phyloP scores from a whole-genome alignment of 2,329 filamentous ascomycete genomes.

The Monosporascus sp. region DNA sequence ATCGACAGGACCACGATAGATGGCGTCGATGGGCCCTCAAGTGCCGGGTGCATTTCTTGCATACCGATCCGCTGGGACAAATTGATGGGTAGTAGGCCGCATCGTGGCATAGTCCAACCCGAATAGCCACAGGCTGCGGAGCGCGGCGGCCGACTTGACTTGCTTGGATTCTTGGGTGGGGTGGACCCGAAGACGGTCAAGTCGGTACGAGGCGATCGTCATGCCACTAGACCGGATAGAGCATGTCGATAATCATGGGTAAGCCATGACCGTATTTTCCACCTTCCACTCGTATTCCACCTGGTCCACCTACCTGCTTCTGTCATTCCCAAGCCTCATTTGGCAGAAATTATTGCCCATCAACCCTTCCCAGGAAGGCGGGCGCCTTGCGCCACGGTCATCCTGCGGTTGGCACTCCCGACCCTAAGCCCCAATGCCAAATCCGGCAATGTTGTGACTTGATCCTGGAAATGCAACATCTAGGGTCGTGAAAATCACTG shows the following conservation, averaged over 20 bases:
- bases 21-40: no score
- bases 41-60: neutral
- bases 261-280: neutral
- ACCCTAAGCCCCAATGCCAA: no score
- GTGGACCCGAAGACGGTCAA: neutral
- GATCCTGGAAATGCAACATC: neutral
- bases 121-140: neutral
- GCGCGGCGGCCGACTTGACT: neutral
- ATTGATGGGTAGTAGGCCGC: neutral
- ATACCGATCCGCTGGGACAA: neutral
- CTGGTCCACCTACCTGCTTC: neutral
- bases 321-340: neutral
- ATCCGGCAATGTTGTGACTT: no score
- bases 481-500: neutral
- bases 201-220: neutral
- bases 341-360: neutral
- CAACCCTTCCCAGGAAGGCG: neutral
- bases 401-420: no score
- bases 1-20: no score
- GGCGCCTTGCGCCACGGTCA: no score
- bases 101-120: neutral
- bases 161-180: neutral
- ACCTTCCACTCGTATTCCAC: neutral
- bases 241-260: neutral
- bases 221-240: neutral